Evolutionary conservation across 164 flowering plant species (phyloP).

Genomic region (Vitis rotundifolia): DNA sequence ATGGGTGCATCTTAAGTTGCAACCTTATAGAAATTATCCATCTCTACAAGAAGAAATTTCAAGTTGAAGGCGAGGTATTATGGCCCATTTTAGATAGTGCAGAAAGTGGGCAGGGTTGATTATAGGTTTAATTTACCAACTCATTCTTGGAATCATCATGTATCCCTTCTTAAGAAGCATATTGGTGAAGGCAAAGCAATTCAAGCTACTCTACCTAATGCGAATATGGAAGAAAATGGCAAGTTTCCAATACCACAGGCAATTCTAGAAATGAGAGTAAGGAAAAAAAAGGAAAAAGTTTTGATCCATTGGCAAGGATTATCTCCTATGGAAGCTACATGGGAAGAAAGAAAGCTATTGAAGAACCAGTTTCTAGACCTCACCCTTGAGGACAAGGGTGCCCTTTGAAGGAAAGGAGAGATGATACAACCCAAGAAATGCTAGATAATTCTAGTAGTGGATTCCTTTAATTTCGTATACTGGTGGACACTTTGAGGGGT

Average conservation of each 20-base stretch:
- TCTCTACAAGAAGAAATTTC: neutral
- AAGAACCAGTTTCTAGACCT: neutral
- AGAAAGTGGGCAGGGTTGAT: slow-evolving; percentile 4
- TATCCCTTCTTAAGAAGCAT: neutral
- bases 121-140: slow-evolving; percentile 4
- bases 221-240: neutral
- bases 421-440: no score
- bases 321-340: neutral
- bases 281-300: neutral
- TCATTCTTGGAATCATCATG: neutral
- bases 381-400: neutral
- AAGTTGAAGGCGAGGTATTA: slow-evolving; percentile 9
- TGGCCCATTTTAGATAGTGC: slow-evolving; percentile 7
- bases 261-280: neutral
- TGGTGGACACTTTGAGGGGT: no score
- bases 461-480: no score
- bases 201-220: neutral
- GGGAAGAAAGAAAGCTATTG: neutral
- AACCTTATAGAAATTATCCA: slow-evolving; percentile 1
- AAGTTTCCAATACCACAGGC: neutral
- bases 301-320: neutral
- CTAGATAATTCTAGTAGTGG: no score
- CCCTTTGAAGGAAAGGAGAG: neutral
- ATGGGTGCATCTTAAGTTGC: slow-evolving; percentile 3
- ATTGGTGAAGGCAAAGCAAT: neutral